phyloP scores from a whole-genome alignment of 768 basidiomycete species.

The Agrocybe praecox region DNA sequence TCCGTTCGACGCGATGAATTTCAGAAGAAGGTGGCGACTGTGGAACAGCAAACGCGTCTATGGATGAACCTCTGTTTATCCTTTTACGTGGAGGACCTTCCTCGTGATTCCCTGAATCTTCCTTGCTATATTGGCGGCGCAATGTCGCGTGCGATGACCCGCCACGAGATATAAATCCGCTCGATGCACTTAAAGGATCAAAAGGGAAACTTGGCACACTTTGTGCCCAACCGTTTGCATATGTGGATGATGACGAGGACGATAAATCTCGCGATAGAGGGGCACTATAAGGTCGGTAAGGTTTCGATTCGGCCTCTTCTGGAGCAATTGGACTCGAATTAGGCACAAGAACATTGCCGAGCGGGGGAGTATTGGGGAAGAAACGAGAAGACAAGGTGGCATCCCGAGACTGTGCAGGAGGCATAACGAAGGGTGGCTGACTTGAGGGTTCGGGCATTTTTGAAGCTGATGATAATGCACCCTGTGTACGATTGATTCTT shows the following conservation, averaged over 20 bases:
- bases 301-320: conserved; percentile 38
- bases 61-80: conserved; percentile 52
- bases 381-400: conserved; percentile 69
- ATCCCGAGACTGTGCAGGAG: conserved; percentile 75
- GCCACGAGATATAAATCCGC: conserved; percentile 52
- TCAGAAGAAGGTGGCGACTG: conserved; percentile 63
- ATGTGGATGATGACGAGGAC: conserved; percentile 38
- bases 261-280: conserved; percentile 44
- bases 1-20: conserved; percentile 53
- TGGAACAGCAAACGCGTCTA: conserved; percentile 38
- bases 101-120: conserved; percentile 42
- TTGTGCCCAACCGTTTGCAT: conserved; percentile 37
- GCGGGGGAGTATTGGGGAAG: conserved; percentile 47
- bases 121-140: conserved; percentile 40
- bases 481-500: conserved; percentile 28
- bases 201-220: conserved; percentile 29
- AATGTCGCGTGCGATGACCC: conserved; percentile 52
- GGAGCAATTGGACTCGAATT: conserved; percentile 67
- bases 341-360: conserved; percentile 70
- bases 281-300: conserved; percentile 41
- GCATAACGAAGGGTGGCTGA: conserved; percentile 32
- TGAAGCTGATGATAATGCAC: conserved; percentile 27
- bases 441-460: conserved; percentile 21
- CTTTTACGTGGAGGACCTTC: conserved; percentile 76
- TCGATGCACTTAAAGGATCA: conserved; percentile 64